Conservation (phyloP, 1,284 basidiomycete species). For the Sanghuangporus weigelae region DNA sequence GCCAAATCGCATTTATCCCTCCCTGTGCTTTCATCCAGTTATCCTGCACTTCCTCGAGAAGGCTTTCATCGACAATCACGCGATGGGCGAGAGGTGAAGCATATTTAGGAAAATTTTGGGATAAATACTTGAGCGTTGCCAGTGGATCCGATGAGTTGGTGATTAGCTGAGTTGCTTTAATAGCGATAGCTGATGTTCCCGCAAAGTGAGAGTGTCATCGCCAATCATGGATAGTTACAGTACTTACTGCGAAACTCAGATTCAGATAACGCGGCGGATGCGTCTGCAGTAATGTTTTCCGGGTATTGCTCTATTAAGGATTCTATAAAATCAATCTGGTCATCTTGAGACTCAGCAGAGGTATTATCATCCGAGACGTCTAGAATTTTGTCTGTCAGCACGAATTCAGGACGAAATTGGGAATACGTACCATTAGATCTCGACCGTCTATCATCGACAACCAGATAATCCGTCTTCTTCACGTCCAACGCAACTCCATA, state of each 20-base stretch:
- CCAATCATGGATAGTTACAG: too few species aligned
- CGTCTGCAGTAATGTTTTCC: constrained; percentile 44
- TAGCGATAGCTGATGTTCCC: constrained; percentile 51
- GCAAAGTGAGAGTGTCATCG: background rate
- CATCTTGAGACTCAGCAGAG: constrained; percentile 24
- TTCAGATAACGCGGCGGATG: constrained; percentile 52
- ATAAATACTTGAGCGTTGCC: constrained; percentile 59
- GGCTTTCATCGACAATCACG: constrained; percentile 44
- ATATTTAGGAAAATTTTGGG: constrained; percentile 87
- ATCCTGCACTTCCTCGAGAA: constrained; percentile 53
- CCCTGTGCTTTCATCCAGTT: constrained; percentile 51
- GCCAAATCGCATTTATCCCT: constrained; percentile 61
- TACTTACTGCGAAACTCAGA: constrained; percentile 55
- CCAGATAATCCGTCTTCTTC: constrained; percentile 97
- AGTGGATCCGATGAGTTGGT: constrained; percentile 55
- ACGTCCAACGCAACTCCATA: constrained; percentile 91
- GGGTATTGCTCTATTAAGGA: constrained; percentile 53
- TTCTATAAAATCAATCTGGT: constrained; percentile 38
- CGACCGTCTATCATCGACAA: constrained; percentile 75
- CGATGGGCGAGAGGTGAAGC: constrained; percentile 66
- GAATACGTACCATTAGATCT: constrained; percentile 24
- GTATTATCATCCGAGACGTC: constrained; percentile 21
- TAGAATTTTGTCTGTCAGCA: constrained; percentile 7
- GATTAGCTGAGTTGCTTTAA: constrained; percentile 72
- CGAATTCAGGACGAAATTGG: background rate